Conservation (phyloP, 805 yeast species). For the Saccharomyces jurei region DNA sequence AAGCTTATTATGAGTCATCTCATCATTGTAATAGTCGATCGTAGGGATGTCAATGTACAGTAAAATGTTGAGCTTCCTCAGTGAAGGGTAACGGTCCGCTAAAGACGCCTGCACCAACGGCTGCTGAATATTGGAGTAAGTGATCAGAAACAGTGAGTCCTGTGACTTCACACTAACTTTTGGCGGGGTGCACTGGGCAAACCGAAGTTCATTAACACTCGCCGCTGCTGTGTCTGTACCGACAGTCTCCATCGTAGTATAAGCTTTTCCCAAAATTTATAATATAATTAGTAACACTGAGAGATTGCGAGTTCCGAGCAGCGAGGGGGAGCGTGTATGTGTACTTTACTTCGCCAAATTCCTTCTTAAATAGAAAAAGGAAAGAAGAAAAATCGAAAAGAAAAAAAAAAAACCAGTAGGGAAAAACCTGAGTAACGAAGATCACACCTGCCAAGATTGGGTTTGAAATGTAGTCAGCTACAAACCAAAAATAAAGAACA, state of each 20-base stretch:
- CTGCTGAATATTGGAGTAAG: conserved; percentile 22
- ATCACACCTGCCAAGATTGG: neutral
- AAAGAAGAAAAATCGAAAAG: neutral
- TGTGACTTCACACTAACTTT: conserved; percentile 24
- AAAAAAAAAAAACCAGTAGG: neutral
- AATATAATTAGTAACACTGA: neutral
- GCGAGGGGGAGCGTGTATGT: neutral
- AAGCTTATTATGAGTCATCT: conserved; percentile 20
- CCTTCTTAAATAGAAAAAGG: neutral
- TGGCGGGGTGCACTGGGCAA: conserved; percentile 6
- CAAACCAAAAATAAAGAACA: neutral
- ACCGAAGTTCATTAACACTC: neutral
- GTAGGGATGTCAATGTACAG: conserved; percentile 30
- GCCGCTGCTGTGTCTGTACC: neutral
- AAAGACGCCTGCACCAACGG: neutral
- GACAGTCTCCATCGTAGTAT: neutral
- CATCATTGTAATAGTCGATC: conserved; percentile 30
- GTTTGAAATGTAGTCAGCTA: neutral
- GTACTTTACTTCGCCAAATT: neutral
- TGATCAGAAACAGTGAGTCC: conserved; percentile 24
- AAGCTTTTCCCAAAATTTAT: neutral
- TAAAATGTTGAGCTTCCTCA: conserved; percentile 13
- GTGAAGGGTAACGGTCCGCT: neutral
- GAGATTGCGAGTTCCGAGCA: neutral
- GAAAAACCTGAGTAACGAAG: neutral